phyloP scores from a whole-genome alignment of 2,329 filamentous ascomycete genomes.

The Venturia pyrina region DNA sequence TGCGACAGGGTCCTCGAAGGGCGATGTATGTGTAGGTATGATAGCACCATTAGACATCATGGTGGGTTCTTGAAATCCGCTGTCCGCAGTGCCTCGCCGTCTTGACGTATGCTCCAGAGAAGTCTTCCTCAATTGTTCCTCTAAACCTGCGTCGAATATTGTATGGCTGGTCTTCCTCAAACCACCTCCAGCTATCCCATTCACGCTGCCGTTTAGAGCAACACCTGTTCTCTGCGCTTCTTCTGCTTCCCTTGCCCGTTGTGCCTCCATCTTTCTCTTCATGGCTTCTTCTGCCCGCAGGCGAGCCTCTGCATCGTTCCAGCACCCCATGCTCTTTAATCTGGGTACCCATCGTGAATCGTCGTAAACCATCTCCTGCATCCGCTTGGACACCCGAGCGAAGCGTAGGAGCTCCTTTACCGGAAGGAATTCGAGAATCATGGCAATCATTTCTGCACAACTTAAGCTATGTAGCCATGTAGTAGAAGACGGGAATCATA shows the following conservation, averaged over 20 bases:
- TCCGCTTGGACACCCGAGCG: conserved; percentile 70
- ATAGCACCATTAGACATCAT: conserved; percentile 29
- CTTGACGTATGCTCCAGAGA: conserved; percentile 23
- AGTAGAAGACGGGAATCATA: conserved; percentile 29
- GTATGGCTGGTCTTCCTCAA: conserved; percentile 43
- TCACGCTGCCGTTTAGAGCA: conserved; percentile 23
- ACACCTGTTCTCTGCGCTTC: conserved; percentile 28
- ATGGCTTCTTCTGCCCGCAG: conserved; percentile 65
- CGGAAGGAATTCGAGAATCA: conserved; percentile 81
- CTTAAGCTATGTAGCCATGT: not conserved
- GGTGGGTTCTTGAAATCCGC: conserved; percentile 74
- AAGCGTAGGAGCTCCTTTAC: conserved; percentile 77
- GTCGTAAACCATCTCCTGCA: conserved; percentile 98
- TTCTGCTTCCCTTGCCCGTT: conserved; percentile 28
- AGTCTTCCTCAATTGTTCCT: conserved; percentile 49
- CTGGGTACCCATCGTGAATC: conserved; percentile 89
- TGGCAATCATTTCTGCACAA: conserved; percentile 65
- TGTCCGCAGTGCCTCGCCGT: conserved; percentile 34
- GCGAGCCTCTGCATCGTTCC: conserved; percentile 82
- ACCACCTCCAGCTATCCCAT: conserved; percentile 28
- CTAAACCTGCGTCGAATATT: conserved; percentile 62
- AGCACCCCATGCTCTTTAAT: conserved; percentile 77
- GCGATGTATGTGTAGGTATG: conserved; percentile 21
- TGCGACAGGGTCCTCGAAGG: conserved; percentile 47
- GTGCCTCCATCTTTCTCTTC: conserved; percentile 47